These are phyloP conservation scores for Fusarium sp. DNA, from an alignment of 2,329 filamentous ascomycete genomes.

Conservation along the genomic window DNA sequence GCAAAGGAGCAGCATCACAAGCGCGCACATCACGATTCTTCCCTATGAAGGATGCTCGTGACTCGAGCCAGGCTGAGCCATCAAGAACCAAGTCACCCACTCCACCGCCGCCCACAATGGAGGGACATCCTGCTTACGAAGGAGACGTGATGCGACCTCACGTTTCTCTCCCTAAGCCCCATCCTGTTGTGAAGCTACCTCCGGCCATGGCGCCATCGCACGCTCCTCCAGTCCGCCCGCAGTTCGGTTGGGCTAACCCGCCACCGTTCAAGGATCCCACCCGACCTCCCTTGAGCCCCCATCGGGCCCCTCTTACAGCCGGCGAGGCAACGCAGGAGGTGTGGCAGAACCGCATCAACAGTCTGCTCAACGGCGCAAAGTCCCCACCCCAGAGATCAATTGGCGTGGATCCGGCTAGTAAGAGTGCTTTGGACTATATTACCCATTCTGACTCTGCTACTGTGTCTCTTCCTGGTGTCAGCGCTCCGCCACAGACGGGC, in stretches of 20 bases:
- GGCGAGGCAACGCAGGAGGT: constrained; percentile 57
- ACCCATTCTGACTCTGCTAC: constrained; percentile 67
- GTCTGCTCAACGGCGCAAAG: constrained; percentile 77
- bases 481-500: constrained; percentile 41
- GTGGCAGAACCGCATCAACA: constrained; percentile 90
- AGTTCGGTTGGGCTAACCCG: constrained; percentile 53
- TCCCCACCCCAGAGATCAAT: constrained; percentile 68
- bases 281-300: constrained; percentile 37
- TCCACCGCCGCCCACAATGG: constrained; percentile 77
- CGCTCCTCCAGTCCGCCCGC: constrained; percentile 39
- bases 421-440: constrained; percentile 72
- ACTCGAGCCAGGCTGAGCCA: constrained; percentile 52
- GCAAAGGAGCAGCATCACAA: constrained; percentile 54
- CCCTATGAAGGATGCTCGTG: constrained; percentile 64
- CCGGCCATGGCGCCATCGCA: constrained; percentile 57
- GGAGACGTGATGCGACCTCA: constrained; percentile 74
- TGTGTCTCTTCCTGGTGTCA: constrained; percentile 71
- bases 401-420: constrained; percentile 75
- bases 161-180: constrained; percentile 76
- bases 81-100: constrained; percentile 69
- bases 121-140: constrained; percentile 78
- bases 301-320: constrained; percentile 38
- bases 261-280: constrained; percentile 48
- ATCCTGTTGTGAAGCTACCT: constrained; percentile 85
- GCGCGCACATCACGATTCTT: constrained; percentile 71